Percentiles rank a stretch among this genome's conserved stretches.
These are phyloP conservation scores for Nigrospora oryzae DNA, from an alignment of 2,329 filamentous ascomycete species.

Conservation along the genomic window DNA sequence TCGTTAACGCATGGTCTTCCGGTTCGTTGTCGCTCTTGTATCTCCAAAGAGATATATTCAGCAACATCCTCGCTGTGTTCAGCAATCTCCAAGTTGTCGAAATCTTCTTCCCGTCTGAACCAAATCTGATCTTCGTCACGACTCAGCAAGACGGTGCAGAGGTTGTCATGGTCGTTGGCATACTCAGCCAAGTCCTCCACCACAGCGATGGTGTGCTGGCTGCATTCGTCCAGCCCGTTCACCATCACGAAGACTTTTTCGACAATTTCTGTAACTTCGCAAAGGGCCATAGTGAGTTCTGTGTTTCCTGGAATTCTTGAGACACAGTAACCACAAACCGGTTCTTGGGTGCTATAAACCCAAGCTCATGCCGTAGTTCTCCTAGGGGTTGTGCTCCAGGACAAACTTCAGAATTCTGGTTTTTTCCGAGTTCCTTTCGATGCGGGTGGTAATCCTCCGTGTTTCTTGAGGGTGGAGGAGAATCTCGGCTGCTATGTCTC, in stretches of 20 bases:
- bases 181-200: constrained; percentile 2
- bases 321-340: constrained; percentile 10
- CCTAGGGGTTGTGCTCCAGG: constrained; percentile 13
- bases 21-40: constrained; percentile 6
- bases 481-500: background rate
- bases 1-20: constrained; percentile 4
- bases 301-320: constrained; percentile 4
- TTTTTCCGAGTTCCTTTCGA: constrained; percentile 6
- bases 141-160: constrained; percentile 8
- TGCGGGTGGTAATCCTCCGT: constrained; percentile 8
- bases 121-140: constrained; percentile 9
- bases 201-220: constrained; percentile 3
- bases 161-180: constrained; percentile 4
- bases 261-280: constrained; percentile 2
- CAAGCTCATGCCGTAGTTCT: constrained; percentile 10
- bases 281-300: background rate
- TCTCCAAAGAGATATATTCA: constrained; percentile 10
- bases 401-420: constrained; percentile 10
- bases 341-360: constrained; percentile 13
- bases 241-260: constrained; percentile 7
- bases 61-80: constrained; percentile 12
- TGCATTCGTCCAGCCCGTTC: constrained; percentile 13
- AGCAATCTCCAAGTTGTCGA: constrained; percentile 5
- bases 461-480: constrained; percentile 3
- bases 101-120: constrained; percentile 4